phyloP scores from a whole-genome alignment of 176 grass and related monocot species.

The Alloteropsis semialata region DNA sequence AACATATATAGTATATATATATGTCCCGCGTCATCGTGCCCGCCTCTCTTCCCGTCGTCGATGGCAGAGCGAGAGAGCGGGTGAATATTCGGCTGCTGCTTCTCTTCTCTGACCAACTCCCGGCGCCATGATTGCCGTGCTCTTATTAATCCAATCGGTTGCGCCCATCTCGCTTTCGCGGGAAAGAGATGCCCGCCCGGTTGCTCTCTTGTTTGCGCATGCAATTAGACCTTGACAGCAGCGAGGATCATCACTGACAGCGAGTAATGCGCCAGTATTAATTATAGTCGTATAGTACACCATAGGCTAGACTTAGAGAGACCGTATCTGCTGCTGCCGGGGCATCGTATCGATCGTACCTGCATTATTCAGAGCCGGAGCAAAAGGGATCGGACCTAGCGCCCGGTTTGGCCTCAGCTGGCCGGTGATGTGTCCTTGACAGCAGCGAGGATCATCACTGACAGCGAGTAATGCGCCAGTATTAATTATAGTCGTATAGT shows the following conservation, averaged over 20 bases:
- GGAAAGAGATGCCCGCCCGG: not conserved
- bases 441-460: not conserved
- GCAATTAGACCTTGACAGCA: not conserved
- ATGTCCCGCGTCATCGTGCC: conserved; percentile 3
- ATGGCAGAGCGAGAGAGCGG: not conserved
- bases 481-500: conserved; percentile 2
- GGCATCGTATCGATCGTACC: conserved; percentile 12
- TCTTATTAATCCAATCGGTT: conserved; percentile 30
- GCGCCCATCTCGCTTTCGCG: conserved; percentile 32
- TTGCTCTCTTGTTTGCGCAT: not conserved
- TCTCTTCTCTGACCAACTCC: conserved; percentile 24
- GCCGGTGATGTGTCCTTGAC: not conserved
- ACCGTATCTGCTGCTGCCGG: not conserved
- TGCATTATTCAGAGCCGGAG: not conserved
- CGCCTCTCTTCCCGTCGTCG: not conserved
- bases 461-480: not conserved
- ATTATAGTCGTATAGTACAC: not conserved
- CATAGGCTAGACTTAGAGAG: not conserved
- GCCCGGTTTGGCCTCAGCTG: not conserved
- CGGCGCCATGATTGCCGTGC: not conserved
- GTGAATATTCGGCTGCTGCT: conserved; percentile 31
- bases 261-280: conserved; percentile 7
- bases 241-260: not conserved
- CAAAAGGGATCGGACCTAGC: not conserved
- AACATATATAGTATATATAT: not conserved